Evolutionary conservation across 1,284 basidiomycete genomes (phyloP).

Genomic region (Sporisorium reilianum): DNA sequence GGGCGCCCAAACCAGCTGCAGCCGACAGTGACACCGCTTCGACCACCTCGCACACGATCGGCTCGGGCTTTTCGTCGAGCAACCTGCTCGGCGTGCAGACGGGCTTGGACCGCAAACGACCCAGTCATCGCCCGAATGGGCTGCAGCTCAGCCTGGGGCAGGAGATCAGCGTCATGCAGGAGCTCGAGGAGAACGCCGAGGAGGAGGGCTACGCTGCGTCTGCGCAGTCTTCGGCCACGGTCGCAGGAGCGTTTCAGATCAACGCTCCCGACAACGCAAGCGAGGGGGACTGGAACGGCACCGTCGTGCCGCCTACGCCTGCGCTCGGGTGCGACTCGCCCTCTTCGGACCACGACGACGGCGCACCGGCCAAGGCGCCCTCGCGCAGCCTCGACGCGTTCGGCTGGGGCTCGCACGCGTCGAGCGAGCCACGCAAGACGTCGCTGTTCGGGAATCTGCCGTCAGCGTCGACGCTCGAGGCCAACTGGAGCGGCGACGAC

Average conservation of each 20-base stretch:
- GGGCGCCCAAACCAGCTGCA: slow-evolving; percentile 44
- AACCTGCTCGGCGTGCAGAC: slow-evolving; percentile 40
- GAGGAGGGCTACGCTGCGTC: slow-evolving; percentile 35
- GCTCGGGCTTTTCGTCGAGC: slow-evolving; percentile 22
- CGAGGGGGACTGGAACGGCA: slow-evolving; percentile 34
- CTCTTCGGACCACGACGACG: slow-evolving; percentile 23
- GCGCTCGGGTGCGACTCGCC: slow-evolving; percentile 44
- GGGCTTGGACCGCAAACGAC: slow-evolving; percentile 35
- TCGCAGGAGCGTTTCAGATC: slow-evolving; percentile 26
- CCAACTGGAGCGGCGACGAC: slow-evolving; percentile 51
- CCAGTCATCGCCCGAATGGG: slow-evolving; percentile 48
- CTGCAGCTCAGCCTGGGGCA: slow-evolving; percentile 48
- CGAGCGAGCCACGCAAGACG: slow-evolving; percentile 19
- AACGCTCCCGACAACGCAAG: slow-evolving; percentile 9
- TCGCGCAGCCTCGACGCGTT: slow-evolving; percentile 39
- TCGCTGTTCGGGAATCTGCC: slow-evolving; percentile 43
- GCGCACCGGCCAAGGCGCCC: slow-evolving; percentile 7
- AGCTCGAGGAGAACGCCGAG: slow-evolving; percentile 46
- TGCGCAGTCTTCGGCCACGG: slow-evolving; percentile 24
- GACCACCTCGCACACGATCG: slow-evolving; percentile 26
- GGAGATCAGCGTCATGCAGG: slow-evolving; percentile 51
- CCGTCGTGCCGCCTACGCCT: slow-evolving; percentile 46
- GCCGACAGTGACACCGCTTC: slow-evolving; percentile 3
- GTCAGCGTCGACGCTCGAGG: slow-evolving; percentile 31
- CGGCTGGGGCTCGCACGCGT: slow-evolving; percentile 30